Conservation (phyloP, 768 basidiomycete species). For the Punctularia strigosozonata region DNA sequence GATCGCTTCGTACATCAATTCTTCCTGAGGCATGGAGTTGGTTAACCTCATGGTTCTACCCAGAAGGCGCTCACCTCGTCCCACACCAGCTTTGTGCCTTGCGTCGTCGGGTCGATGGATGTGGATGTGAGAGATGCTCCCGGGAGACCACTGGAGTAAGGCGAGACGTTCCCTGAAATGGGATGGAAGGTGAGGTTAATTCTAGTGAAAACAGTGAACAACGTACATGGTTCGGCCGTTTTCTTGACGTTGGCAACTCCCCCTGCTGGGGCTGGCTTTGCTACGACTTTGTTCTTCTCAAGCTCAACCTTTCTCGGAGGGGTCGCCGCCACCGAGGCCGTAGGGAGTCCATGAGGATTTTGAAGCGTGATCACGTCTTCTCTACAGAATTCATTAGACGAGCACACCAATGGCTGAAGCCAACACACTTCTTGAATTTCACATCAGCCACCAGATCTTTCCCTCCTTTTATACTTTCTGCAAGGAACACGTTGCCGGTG, state of each 20-base stretch:
- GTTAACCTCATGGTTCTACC: background rate
- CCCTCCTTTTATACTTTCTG: conserved; percentile 81
- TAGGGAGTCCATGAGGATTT: conserved; percentile 73
- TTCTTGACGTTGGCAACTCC: conserved; percentile 36
- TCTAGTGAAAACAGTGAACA: background rate
- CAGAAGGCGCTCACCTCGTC: conserved; percentile 53
- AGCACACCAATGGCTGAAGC: conserved; percentile 2
- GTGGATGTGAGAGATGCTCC: conserved; percentile 94
- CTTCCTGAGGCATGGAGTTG: conserved; percentile 44
- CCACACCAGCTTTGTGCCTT: conserved; percentile 77
- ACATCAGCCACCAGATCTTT: conserved; percentile 80
- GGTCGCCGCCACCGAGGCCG: conserved; percentile 33
- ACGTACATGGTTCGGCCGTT: conserved; percentile 55
- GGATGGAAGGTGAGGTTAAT: background rate
- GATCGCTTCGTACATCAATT: conserved; percentile 96
- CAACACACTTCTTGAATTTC: conserved; percentile 64
- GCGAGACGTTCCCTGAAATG: conserved; percentile 73
- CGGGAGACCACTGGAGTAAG: conserved; percentile 79
- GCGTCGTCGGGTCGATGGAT: conserved; percentile 65
- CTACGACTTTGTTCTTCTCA: conserved; percentile 20
- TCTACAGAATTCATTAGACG: conserved; percentile 24
- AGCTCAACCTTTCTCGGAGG: conserved; percentile 11
- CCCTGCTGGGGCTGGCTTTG: conserved; percentile 19
- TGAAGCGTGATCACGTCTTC: conserved; percentile 90
- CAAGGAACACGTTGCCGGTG: conserved; percentile 88